Evolutionary conservation across 225 moss, liverwort and hornwort species (phyloP), one percentile per base, ranked within the genome.

Genomic region (Physcomitrellopsis africana): DNA sequence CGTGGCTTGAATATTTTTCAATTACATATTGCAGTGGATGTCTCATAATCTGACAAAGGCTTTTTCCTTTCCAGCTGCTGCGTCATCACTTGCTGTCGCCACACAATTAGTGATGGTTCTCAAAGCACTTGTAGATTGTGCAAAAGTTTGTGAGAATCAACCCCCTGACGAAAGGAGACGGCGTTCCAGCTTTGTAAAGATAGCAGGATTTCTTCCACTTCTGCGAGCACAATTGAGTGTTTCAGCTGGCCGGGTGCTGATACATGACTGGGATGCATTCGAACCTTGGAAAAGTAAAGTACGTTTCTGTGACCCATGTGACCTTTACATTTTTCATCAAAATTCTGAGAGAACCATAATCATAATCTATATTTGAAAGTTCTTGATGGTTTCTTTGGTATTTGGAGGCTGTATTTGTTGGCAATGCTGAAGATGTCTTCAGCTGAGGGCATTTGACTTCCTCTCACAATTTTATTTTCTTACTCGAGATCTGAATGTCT

Each of bases 211-310:
- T 49, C 76, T 91, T 78, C 91, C 91, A 23, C 85, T 83, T 69
- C 64, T 95, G 66, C 87, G 74, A 69, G 67, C 83, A 57, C 79
- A 55, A 61, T 86, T 95, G 68, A 89, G 94, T 81, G 65, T 75
- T 42, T 91, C 90, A 74, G 94, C 94, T 61, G 94, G 91, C 13
- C 81, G 81, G 55, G 89, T 92, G 58, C 66, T 95, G 78, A 74
- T 81, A 29, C 81, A 87, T 62, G 83, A 86, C 67, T 95, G 92
- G 91, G 91, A 89, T 82, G 81, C 84, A 24, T 81, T 85, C 47
- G 92, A 95, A 46, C 85, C 86, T 54, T 95, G 92, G 94, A 95
- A 87, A 84, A 91, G 80, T 56, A 92, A 90, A 77, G 94, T 94
- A 68, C 49, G 78, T 77, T 29, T 27, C 64, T 52, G 8, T 80